Evolutionary conservation across 2,329 filamentous ascomycete genomes (phyloP).

Genomic region (Pyricularia sp.): DNA sequence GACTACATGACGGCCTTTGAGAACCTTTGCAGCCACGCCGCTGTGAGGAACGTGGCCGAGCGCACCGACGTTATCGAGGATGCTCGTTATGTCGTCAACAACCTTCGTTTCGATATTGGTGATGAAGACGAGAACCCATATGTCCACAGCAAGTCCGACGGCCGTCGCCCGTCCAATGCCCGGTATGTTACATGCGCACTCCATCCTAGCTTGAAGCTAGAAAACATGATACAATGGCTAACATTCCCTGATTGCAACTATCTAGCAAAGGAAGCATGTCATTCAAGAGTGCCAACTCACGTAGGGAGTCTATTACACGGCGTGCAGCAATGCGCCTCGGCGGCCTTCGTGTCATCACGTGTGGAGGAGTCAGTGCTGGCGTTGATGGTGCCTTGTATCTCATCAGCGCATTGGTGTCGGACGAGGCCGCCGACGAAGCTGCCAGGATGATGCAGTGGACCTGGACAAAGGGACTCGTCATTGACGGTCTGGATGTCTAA

Average conservation of each 20-base stretch:
- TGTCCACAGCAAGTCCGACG: slow-evolving; percentile 66
- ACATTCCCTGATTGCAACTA: slow-evolving; percentile 9
- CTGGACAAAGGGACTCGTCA: slow-evolving; percentile 79
- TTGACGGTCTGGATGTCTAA: slow-evolving; percentile 80
- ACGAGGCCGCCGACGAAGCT: slow-evolving; percentile 67
- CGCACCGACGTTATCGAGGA: slow-evolving; percentile 78
- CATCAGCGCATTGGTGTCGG: slow-evolving; percentile 71
- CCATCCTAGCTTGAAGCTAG: background rate
- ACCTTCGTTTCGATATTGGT: slow-evolving; percentile 76
- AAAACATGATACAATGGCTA: slow-evolving; percentile 11
- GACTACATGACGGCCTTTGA: slow-evolving; percentile 74
- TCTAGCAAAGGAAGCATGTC: slow-evolving; percentile 74
- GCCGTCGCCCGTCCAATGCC: slow-evolving; percentile 50
- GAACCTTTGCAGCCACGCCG: slow-evolving; percentile 67
- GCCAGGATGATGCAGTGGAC: slow-evolving; percentile 69
- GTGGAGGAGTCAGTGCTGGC: slow-evolving; percentile 69
- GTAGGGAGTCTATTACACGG: slow-evolving; percentile 72
- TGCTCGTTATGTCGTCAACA: slow-evolving; percentile 80
- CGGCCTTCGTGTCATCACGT: slow-evolving; percentile 66
- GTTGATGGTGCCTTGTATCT: slow-evolving; percentile 80
- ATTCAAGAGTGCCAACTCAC: slow-evolving; percentile 62
- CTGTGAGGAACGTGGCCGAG: slow-evolving; percentile 60
- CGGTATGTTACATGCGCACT: slow-evolving; percentile 33
- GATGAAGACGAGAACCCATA: slow-evolving; percentile 79
- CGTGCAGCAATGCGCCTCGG: slow-evolving; percentile 67